A percentile compares a stretch with the other conserved stretches of the same genome.
Evolutionary conservation across 1,284 basidiomycete genomes (phyloP).

Genomic region (Cryptococcus deneoformans): DNA sequence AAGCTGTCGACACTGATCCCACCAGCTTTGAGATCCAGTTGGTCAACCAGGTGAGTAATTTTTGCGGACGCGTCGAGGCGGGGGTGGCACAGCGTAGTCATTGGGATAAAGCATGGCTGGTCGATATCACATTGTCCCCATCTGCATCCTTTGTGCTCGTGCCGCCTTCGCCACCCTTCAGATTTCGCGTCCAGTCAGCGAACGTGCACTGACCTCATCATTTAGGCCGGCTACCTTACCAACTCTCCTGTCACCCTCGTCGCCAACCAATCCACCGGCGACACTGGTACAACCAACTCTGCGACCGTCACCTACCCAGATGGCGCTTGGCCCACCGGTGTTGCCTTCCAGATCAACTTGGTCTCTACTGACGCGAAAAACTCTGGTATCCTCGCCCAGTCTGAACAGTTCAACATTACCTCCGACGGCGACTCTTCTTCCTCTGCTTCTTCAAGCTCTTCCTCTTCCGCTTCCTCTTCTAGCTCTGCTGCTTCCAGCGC

Average conservation of each 20-base stretch:
- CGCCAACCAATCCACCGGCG: slow-evolving; percentile 35
- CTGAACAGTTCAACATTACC: slow-evolving; percentile 53
- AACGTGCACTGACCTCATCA: not conserved
- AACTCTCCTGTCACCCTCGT: slow-evolving; percentile 39
- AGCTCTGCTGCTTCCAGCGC: not conserved
- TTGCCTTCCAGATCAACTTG: slow-evolving; percentile 62
- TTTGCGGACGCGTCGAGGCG: too few relatives aligned
- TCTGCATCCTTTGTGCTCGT: too few relatives aligned
- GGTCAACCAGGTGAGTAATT: slow-evolving; percentile 58
- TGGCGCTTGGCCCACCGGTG: slow-evolving; percentile 42
- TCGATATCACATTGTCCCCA: not conserved
- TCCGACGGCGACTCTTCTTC: slow-evolving; percentile 31
- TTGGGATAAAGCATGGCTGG: too few relatives aligned
- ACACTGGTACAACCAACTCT: slow-evolving; percentile 24
- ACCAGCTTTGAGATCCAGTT: slow-evolving; percentile 66
- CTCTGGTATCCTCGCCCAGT: slow-evolving; percentile 57
- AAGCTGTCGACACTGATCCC: slow-evolving; percentile 62
- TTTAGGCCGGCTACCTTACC: slow-evolving; percentile 32
- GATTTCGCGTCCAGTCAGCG: too few relatives aligned
- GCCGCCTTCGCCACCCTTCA: slow-evolving; percentile 13
- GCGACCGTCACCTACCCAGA: slow-evolving; percentile 26
- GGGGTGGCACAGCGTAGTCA: not conserved
- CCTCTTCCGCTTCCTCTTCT: slow-evolving; percentile 25
- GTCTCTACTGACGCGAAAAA: slow-evolving; percentile 54
- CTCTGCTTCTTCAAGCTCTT: slow-evolving; percentile 22